Evolutionary conservation across 2,329 filamentous ascomycete genomes (phyloP).

Genomic region (Fonsecaea pugnacius): DNA sequence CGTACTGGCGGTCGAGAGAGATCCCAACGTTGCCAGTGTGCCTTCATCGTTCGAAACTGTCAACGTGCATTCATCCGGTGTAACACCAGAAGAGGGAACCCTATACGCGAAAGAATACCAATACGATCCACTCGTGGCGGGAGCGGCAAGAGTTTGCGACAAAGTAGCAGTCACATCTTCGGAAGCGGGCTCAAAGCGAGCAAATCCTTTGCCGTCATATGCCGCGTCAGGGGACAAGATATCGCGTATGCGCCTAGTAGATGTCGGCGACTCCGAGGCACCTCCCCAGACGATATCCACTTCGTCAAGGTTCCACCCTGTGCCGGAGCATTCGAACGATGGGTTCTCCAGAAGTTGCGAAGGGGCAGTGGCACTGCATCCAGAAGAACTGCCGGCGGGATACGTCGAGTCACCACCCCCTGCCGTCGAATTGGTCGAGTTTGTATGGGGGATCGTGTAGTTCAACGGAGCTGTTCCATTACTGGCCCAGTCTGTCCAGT

Average conservation of each 20-base stretch:
- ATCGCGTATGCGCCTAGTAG: slow-evolving; percentile 11
- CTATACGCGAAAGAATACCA: slow-evolving; percentile 23
- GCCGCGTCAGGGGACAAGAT: slow-evolving; percentile 15
- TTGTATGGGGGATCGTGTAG: background rate
- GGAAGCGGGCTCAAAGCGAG: slow-evolving; percentile 14
- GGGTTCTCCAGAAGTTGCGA: slow-evolving; percentile 19
- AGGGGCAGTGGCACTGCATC: slow-evolving; percentile 13
- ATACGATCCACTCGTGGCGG: slow-evolving; percentile 17
- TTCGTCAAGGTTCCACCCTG: slow-evolving; percentile 17
- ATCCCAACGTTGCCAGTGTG: slow-evolving; percentile 7
- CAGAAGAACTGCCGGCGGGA: slow-evolving; percentile 7
- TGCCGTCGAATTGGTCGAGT: slow-evolving; percentile 4
- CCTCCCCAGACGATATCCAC: slow-evolving; percentile 24
- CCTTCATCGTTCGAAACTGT: slow-evolving; percentile 20
- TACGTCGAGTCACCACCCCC: slow-evolving; percentile 1
- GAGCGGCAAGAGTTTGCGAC: slow-evolving; percentile 11
- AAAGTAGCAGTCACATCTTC: slow-evolving; percentile 16
- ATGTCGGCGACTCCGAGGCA: background rate
- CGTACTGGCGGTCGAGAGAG: slow-evolving; percentile 8
- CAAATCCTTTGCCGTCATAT: slow-evolving; percentile 21
- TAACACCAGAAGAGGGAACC: slow-evolving; percentile 15
- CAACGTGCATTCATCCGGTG: slow-evolving; percentile 16
- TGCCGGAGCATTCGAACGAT: slow-evolving; percentile 15
- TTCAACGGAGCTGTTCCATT: background rate
- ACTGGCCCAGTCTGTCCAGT: background rate